Conservation (phyloP, 2,329 filamentous ascomycete genomes). For the Harringtonia lauricola region DNA sequence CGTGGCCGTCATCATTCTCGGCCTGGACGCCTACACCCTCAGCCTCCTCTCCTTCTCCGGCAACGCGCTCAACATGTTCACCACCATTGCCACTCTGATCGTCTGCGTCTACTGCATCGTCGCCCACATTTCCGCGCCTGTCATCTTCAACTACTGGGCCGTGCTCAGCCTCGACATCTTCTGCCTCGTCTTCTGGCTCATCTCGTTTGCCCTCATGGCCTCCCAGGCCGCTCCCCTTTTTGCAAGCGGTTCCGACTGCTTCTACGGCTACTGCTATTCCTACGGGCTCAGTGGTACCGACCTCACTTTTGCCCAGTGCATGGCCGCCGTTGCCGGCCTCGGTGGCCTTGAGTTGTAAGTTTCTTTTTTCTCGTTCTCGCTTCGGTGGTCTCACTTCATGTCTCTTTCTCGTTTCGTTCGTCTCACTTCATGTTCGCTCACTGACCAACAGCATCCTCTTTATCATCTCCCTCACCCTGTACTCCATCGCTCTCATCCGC, state of each 20-base stretch:
- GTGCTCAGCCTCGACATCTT: slow-evolving; percentile 38
- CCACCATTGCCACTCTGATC: slow-evolving; percentile 32
- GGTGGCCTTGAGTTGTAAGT: slow-evolving; percentile 33
- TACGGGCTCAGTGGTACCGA: slow-evolving; percentile 7
- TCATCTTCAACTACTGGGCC: slow-evolving; percentile 42
- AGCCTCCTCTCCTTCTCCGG: slow-evolving; percentile 23
- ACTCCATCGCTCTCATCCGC: slow-evolving; percentile 28
- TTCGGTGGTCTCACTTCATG: neutral
- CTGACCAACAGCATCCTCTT: slow-evolving; percentile 26
- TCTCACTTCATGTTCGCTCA: no score
- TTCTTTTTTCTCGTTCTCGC: neutral
- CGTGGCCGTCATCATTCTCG: slow-evolving; percentile 32
- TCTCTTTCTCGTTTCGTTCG: neutral
- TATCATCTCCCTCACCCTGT: slow-evolving; percentile 27
- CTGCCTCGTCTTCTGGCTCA: slow-evolving; percentile 41
- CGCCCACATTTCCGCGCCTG: slow-evolving; percentile 26
- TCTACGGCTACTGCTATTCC: slow-evolving; percentile 16
- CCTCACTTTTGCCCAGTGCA: slow-evolving; percentile 14
- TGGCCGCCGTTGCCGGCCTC: slow-evolving; percentile 26
- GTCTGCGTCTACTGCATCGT: slow-evolving; percentile 34
- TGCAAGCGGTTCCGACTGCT: slow-evolving; percentile 12
- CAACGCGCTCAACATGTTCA: slow-evolving; percentile 23
- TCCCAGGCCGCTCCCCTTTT: slow-evolving; percentile 20
- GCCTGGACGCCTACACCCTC: slow-evolving; percentile 33
- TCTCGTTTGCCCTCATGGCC: slow-evolving; percentile 30